phyloP scores from a whole-genome alignment of 148 eudicot species.

The Camellia granthamiana region DNA sequence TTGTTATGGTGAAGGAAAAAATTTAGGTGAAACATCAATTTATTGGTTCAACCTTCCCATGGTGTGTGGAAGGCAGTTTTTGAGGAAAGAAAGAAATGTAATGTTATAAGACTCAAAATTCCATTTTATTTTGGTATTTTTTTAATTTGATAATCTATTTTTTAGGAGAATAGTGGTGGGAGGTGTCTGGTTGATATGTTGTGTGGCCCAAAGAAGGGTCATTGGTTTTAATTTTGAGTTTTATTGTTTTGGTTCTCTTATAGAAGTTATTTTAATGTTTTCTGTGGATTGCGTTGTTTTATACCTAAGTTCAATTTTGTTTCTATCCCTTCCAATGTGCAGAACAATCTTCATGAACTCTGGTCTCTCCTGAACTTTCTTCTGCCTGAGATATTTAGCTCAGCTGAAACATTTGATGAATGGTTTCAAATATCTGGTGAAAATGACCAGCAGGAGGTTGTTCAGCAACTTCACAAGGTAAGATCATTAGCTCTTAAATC shows the following conservation, averaged over 20 bases:
- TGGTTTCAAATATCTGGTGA: conserved; percentile 99
- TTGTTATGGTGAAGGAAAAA: neutral
- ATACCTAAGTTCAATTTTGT: neutral
- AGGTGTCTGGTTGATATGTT: neutral
- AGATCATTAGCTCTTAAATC: neutral
- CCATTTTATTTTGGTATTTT: neutral
- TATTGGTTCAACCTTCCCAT: no score
- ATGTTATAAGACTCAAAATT: neutral
- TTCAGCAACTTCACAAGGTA: conserved; percentile 99
- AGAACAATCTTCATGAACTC: conserved; percentile 98
- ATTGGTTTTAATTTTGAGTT: neutral
- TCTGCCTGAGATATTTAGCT: conserved; percentile 96
- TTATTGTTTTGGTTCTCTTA: conserved; percentile 7
- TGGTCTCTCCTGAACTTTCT: conserved; percentile 98
- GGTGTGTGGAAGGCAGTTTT: neutral
- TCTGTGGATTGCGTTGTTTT: neutral
- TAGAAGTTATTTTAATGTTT: neutral
- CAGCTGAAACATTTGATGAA: conserved; percentile 96
- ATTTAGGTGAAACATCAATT: neutral
- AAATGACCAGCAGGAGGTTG: conserved; percentile 95
- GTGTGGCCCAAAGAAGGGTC: neutral
- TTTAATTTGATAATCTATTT: neutral
- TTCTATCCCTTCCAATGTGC: conserved; percentile 31
- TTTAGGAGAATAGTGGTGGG: neutral
- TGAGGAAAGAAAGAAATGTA: neutral